Base-by-base conservation (phyloP, 768 basidiomycete genomes). In the Leccinellum rugosiceps region DNA sequence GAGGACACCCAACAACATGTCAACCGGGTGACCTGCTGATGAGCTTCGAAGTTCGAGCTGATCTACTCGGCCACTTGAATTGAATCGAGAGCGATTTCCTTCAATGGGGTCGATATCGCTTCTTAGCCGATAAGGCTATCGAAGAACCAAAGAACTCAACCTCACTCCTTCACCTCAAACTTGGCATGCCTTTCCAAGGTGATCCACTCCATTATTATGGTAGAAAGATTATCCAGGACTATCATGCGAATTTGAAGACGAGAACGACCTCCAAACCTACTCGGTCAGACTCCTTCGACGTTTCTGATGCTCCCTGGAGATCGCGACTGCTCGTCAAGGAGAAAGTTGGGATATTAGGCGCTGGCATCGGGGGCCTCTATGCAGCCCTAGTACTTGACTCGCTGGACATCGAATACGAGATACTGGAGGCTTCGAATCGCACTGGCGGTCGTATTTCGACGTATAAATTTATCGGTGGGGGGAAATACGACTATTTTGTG, bases 391-490 rank as follows among this genome's bases (percentile, higher is more conserved):
- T 81, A 3, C 72, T 83, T 14, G 72, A 81, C 34, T 66, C 65
- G 6, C 71, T 79, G 9, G 74, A 68, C 10, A 75, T 80, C 62
- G 63, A 67, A 4, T 82, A 77, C 61, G 73, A 78, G 44, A 77
- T 81, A 52, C 55, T 81, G 7, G 81, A 81, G 65, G 78, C 74
- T 3, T 67, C 67, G 0, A 60, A 68, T 7, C 76, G 74, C 17
- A 57, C 66, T 23, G 80, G 81, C 1, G 81, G 81, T 11, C 74
- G 79, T 8, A 67, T 79, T 45, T 77, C 59, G 58, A 82, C 80
- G 1, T 64, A 81, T 58, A 65, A 67, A 11, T 82, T 81, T 65
- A 55, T 59, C 1, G 55, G 67, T 25, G 62, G 54, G 14, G 65
- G 59, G 1, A 45, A 61, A 30, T 73, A 74, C 23, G 68, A 77